phyloP scores from a whole-genome alignment of 805 yeast genomes.

The Wickerhamomyces ciferrii region DNA sequence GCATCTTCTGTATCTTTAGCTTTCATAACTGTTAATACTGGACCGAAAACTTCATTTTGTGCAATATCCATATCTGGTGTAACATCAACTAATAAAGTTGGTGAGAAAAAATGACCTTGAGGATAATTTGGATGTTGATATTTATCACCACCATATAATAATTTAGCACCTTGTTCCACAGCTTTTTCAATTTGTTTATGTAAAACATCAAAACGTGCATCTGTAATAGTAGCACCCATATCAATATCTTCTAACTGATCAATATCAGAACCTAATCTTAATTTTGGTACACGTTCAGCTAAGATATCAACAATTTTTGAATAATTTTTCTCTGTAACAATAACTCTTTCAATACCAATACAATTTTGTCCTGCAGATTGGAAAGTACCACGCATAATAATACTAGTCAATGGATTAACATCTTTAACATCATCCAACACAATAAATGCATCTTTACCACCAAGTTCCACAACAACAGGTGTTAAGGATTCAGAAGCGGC shows the following conservation, averaged over 20 bases:
- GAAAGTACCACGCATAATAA: conserved; percentile 90
- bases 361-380: conserved; percentile 98
- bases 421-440: conserved; percentile 78
- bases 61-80: conserved; percentile 75
- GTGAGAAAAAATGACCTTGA: conserved; percentile 89
- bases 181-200: conserved; percentile 71
- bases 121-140: conserved; percentile 89
- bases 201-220: conserved; percentile 61
- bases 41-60: conserved; percentile 91
- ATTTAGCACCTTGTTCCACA: conserved; percentile 71
- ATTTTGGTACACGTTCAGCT: conserved; percentile 45
- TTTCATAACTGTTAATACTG: conserved; percentile 73
- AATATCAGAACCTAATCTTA: conserved; percentile 85
- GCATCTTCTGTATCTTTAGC: conserved; percentile 68
- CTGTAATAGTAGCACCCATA: conserved; percentile 93
- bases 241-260: conserved; percentile 90
- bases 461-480: conserved; percentile 93
- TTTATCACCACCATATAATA: conserved; percentile 77
- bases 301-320: conserved; percentile 54
- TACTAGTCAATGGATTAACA: conserved; percentile 57
- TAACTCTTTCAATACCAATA: conserved; percentile 93
- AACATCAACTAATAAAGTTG: conserved; percentile 84
- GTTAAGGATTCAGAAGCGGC: conserved; percentile 86
- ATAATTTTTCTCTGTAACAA: conserved; percentile 70
- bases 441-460: conserved; percentile 92